Percentiles rank a stretch among this genome's conserved stretches.
These are phyloP conservation scores for Luffa aegyptiaca DNA, from an alignment of 306 rosid genomes.

Conservation along the genomic window DNA sequence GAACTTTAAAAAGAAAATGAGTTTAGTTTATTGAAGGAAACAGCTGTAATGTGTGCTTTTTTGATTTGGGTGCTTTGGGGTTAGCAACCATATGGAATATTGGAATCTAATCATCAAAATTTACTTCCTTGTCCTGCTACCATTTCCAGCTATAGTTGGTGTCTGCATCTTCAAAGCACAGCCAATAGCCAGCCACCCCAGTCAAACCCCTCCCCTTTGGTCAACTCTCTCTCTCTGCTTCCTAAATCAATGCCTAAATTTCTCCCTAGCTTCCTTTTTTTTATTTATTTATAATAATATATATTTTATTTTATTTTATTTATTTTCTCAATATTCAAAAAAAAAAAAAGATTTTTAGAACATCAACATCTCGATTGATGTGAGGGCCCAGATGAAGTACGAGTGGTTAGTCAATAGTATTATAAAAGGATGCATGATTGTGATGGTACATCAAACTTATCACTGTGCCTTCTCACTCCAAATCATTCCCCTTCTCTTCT, in stretches of 20 bases:
- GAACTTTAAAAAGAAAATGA: background rate
- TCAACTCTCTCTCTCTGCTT: background rate
- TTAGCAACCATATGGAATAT: conserved; percentile 61
- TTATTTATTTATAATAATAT: no score
- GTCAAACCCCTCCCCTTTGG: conserved; percentile 37
- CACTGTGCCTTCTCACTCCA: conserved; percentile 8
- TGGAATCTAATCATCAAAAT: conserved; percentile 89
- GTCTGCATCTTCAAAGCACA: conserved; percentile 15
- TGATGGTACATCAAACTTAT: conserved; percentile 37
- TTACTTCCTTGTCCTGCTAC: conserved; percentile 85
- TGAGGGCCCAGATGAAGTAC: conserved; percentile 13
- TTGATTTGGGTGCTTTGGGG: conserved; percentile 13
- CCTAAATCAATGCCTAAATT: background rate
- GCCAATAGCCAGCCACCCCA: conserved; percentile 26
- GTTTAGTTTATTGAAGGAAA: background rate
- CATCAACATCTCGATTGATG: background rate
- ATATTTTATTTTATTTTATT: background rate
- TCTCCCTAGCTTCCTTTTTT: background rate
- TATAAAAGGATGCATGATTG: conserved; percentile 20
- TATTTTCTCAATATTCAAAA: background rate
- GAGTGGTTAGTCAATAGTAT: conserved; percentile 8
- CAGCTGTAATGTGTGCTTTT: background rate
- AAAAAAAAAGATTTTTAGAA: background rate
- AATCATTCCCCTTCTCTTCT: background rate
- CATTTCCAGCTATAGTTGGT: conserved; percentile 68